Evolutionary conservation across 495 filamentous ascomycete species (phyloP).

Genomic region (Immersiella caudata): DNA sequence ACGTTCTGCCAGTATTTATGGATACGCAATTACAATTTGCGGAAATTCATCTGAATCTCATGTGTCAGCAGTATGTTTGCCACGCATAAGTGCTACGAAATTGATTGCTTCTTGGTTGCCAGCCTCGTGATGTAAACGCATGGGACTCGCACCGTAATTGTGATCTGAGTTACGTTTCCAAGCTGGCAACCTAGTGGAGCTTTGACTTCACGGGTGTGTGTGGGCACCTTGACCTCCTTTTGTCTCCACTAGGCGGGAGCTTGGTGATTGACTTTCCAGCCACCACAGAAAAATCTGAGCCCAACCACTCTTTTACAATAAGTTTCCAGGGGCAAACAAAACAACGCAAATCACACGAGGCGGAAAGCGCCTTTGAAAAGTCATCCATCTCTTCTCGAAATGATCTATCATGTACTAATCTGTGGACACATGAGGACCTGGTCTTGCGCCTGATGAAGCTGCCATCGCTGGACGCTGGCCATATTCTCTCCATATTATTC

Average conservation of each 20-base stretch:
- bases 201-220: not conserved
- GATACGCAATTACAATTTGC: not conserved
- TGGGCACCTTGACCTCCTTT: not conserved
- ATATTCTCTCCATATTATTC: too few species aligned
- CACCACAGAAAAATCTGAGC: not conserved
- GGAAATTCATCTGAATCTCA: not conserved
- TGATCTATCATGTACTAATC: too few species aligned
- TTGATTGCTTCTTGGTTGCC: not conserved
- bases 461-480: too few species aligned
- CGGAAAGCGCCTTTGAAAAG: not conserved
- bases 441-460: too few species aligned
- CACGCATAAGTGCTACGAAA: not conserved
- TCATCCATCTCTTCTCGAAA: not conserved
- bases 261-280: slow-evolving; percentile 1
- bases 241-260: not conserved
- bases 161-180: not conserved
- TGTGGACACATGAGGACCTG: too few species aligned
- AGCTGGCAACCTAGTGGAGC: not conserved
- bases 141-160: not conserved
- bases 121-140: not conserved
- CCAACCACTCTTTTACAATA: not conserved
- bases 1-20: not conserved
- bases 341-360: not conserved
- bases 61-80: too few species aligned
- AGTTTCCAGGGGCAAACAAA: not conserved